These are phyloP conservation scores for Pythium phragmitis DNA, from an alignment of 352 stramenopile genomes.

Conservation along the genomic window DNA sequence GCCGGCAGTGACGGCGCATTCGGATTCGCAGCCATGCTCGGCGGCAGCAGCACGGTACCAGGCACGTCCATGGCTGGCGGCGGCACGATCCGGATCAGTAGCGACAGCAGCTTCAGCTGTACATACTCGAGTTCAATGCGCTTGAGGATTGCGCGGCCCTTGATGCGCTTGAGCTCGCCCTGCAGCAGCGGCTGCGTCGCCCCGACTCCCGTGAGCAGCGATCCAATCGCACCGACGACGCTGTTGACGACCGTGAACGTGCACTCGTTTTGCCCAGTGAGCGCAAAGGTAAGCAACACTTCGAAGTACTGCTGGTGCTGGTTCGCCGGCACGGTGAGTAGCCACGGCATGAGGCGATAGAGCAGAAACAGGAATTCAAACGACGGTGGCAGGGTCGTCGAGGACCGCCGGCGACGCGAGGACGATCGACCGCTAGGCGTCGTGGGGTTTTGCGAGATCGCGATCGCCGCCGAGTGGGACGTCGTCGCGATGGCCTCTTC, in stretches of 20 bases:
- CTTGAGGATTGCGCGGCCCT: slow-evolving; percentile 72
- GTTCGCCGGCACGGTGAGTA: slow-evolving; percentile 63
- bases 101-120: slow-evolving; percentile 70
- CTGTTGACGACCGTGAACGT: slow-evolving; percentile 83
- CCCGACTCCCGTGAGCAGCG: slow-evolving; percentile 59
- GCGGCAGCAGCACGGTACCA: slow-evolving; percentile 29
- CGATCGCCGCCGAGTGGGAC: slow-evolving; percentile 18
- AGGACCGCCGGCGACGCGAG: slow-evolving; percentile 21
- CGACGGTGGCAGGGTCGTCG: slow-evolving; percentile 48
- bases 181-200: slow-evolving; percentile 61
- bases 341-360: slow-evolving; percentile 72
- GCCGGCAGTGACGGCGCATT: slow-evolving; percentile 50
- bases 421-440: background rate
- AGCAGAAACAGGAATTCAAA: slow-evolving; percentile 85
- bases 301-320: slow-evolving; percentile 78
- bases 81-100: slow-evolving; percentile 67
- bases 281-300: slow-evolving; percentile 74
- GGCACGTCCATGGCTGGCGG: slow-evolving; percentile 72
- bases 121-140: slow-evolving; percentile 71
- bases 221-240: slow-evolving; percentile 73
- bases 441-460: slow-evolving; percentile 5
- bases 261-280: slow-evolving; percentile 79
- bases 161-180: slow-evolving; percentile 65
- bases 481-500: slow-evolving; percentile 64
- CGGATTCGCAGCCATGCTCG: slow-evolving; percentile 71